Percentiles rank a stretch among this genome's conserved stretches.
phyloP scores from a whole-genome alignment of 2,329 filamentous ascomycete species.

The Colletotrichum somersetense region DNA sequence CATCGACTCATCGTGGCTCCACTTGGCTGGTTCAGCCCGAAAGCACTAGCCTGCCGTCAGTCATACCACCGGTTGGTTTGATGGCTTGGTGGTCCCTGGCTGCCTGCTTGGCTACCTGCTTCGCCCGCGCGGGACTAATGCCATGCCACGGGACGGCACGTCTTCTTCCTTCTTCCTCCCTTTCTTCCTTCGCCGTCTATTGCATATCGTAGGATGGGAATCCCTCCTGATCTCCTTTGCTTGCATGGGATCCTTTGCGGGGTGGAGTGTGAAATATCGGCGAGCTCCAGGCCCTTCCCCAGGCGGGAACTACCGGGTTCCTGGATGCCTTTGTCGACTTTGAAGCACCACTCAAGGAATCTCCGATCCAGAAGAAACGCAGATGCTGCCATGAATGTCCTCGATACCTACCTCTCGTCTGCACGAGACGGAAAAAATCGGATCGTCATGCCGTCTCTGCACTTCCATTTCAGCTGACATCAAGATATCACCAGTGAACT shows the following conservation, averaged over 20 bases:
- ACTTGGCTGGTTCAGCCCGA: background rate
- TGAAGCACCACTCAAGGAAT: background rate
- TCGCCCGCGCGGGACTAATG: background rate
- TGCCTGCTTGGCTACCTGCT: conserved; percentile 1
- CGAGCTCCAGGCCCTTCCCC: background rate
- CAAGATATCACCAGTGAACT: background rate
- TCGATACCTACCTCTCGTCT: background rate
- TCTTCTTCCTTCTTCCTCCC: background rate
- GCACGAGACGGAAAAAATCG: background rate
- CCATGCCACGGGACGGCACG: conserved; percentile 1
- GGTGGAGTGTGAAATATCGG: background rate
- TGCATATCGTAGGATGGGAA: conserved; percentile 3
- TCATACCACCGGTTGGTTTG: background rate
- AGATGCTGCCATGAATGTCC: background rate
- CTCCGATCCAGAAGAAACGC: background rate
- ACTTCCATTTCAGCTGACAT: background rate
- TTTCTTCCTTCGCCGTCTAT: background rate
- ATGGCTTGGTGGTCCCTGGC: background rate
- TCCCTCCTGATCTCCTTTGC: conserved; percentile 7
- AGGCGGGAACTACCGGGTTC: background rate
- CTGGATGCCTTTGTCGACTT: background rate
- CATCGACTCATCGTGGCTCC: background rate
- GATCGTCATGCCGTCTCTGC: background rate
- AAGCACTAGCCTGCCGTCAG: background rate
- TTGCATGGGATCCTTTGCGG: conserved; percentile 11